Base-by-base conservation (phyloP, 1,284 basidiomycete genomes). In the Cutaneotrichosporon daszewskae region DNA sequence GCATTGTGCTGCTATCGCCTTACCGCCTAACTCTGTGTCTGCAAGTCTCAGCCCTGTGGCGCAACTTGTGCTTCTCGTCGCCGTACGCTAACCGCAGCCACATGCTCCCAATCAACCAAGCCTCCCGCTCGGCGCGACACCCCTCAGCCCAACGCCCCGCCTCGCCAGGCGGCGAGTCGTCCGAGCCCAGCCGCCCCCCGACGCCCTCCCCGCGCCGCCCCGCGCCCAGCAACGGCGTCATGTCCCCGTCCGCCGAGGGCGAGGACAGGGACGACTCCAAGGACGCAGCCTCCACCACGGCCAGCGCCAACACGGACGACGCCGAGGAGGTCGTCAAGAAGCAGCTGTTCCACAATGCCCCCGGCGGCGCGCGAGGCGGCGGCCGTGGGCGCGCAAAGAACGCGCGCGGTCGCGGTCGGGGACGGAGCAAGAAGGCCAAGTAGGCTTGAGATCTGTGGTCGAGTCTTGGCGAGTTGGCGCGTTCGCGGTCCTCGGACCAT, bases 41-140 rank as follows among this genome's bases (percentile, higher is more conserved):
- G 7, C 28, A 7, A 14, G 28, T 8, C 9, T 14, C 26, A 14
- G 26, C 26, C 9, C 26, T 9, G 26, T 14, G 9, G 25, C n/a
- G 14, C 6, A 10, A 17, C 32, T 17, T 5, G 6, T 18, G n/a
- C 16, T 12, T n/a, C 32, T 32, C 18, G 16, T 27, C 17, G 17
- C 37, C 18, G 16, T 18, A 11, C 19, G 19, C 47, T 41, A n/a
- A 45, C 34, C 28, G 3, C 40, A 50, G 48, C 40, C 47, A 52
- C 33, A 52, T 52, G 50, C 43, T 52, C 17, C 46, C 50, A n/a
- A 52, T 52, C 43, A 48, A 45, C 37, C 41, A 42, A 6, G 31
- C 49, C 1, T 46, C 43, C 12, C 43, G 50, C 17, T 42, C 36
- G 4, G 33, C 40, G 35, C 40, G 28, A 29, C 45, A 29, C 39